Conservation (phyloP, 2,329 filamentous ascomycete genomes). For the Aphanoascus verrucosus region DNA sequence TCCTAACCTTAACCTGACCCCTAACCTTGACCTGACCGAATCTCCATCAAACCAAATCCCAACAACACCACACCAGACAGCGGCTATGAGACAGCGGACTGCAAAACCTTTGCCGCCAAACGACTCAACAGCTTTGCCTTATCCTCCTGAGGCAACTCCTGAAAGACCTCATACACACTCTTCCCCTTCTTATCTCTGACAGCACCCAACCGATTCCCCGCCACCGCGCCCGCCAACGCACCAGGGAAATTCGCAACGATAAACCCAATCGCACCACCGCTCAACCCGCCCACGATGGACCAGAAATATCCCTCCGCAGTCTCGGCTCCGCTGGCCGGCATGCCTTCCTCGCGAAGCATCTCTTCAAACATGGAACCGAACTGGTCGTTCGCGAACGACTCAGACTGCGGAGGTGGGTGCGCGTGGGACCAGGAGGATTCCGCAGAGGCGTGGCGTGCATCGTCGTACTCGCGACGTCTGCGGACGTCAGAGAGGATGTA, state of each 20-base stretch:
- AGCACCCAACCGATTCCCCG: constrained; percentile 82
- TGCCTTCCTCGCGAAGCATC: constrained; percentile 76
- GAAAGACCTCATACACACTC: constrained; percentile 84
- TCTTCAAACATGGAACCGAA: constrained; percentile 84
- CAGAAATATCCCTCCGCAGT: constrained; percentile 58
- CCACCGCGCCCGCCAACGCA: constrained; percentile 77
- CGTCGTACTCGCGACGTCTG: constrained; percentile 75
- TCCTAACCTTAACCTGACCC: too few relatives aligned
- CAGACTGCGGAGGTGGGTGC: constrained; percentile 11
- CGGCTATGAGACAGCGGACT: constrained; percentile 19
- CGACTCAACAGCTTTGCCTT: constrained; percentile 71
- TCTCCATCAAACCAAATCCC: neutral
- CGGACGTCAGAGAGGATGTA: constrained; percentile 73
- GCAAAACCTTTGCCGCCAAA: constrained; percentile 73
- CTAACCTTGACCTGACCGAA: neutral
- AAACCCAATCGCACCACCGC: constrained; percentile 83
- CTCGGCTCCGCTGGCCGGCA: constrained; percentile 54
- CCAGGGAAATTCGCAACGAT: constrained; percentile 91
- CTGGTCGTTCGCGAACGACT: constrained; percentile 58
- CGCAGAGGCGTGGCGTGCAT: constrained; percentile 44
- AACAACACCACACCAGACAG: neutral
- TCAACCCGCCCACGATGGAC: constrained; percentile 72
- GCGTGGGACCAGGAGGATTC: constrained; percentile 26
- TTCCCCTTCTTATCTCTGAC: constrained; percentile 84
- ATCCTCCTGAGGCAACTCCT: constrained; percentile 74